Evolutionary conservation across 73 alveolate species (phyloP).

Genomic region (Paramecium bursaria): DNA sequence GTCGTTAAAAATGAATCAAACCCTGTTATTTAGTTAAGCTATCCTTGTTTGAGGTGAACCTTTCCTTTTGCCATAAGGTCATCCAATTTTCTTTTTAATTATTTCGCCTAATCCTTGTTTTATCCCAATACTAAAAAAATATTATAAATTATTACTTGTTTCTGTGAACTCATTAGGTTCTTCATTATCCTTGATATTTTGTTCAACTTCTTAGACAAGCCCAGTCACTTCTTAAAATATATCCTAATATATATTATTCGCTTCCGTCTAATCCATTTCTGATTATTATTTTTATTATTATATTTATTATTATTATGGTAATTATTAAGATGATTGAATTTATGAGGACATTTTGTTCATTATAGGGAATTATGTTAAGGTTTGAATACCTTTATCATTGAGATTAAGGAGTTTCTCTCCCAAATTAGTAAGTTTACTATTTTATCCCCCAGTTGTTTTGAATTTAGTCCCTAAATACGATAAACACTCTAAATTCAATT

Average conservation of each 20-base stretch:
- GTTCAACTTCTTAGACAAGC: not conserved
- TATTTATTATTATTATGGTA: too few relatives aligned
- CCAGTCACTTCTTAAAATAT: not conserved
- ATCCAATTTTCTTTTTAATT: not conserved
- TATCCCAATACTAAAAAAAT: constrained; percentile 1
- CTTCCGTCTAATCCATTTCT: too few relatives aligned
- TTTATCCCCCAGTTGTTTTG: too few relatives aligned
- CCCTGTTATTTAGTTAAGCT: not conserved
- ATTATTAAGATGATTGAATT: too few relatives aligned
- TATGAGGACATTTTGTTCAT: too few relatives aligned
- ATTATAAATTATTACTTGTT: not conserved
- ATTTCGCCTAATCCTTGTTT: not conserved
- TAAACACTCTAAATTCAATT: too few relatives aligned
- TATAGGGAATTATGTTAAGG: too few relatives aligned
- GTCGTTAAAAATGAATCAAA: not conserved
- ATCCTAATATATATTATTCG: not conserved
- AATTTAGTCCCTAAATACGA: too few relatives aligned
- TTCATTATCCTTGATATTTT: constrained; percentile 21
- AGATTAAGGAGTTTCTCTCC: too few relatives aligned
- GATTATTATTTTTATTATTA: too few relatives aligned
- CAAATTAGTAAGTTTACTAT: too few relatives aligned
- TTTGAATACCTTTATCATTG: too few relatives aligned
- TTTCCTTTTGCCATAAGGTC: not conserved
- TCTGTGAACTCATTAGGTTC: constrained; percentile 31
- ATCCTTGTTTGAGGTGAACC: constrained; percentile 4